Base-by-base conservation (phyloP, 2,329 filamentous ascomycete species). In the Zalaria obscura region DNA sequence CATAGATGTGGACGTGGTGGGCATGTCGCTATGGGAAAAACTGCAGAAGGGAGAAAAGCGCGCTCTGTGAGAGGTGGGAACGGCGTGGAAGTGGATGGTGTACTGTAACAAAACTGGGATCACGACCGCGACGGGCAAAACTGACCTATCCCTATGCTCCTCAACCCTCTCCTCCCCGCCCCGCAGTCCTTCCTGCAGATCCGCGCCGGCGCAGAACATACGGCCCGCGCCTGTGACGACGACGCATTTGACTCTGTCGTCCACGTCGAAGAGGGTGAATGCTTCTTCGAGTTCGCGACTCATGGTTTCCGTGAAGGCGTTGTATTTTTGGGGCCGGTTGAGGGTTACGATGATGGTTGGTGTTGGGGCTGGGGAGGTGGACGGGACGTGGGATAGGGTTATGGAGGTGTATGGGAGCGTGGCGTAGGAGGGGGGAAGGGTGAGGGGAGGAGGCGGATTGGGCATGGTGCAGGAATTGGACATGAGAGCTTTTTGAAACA, bases 241-340 rank as follows among this genome's bases (percentile, higher is more conserved):
- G 25, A 75, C 56, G 38, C 62, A 69, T 47, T 69, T 71, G 26
- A 75, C 71, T 4, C 71, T 63, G 40, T 72, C 65, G 45, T 76
- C 72, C 25, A 66, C 56, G 46, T 74, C 68, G 51, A 75, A 67
- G 50, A 68, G 64, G 40, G 51, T 55, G 48, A 69, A 72, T 8
- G 72, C 74, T 3, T 59, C 48, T 44, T 75, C 69, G 27, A 85
- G 65, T 50, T 80, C 78, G 10, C 60, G 52, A 51, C 72, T 71
- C 76, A 84, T 83, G 9, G 60, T 65, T 18, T 68, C 63, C 3
- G 77, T 83, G 59, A 84, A 83, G 45, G 76, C 79, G 69, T 85
- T 84, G 61, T 78, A 68, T 45, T 75, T 75, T 7, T 63, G 58
- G 0, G 80, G 80, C 11, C 81, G 74, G 61, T 80, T 68, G 34